These are phyloP conservation scores for Guillardia theta DNA, from an alignment of 78 protist species.

Conservation along the genomic window DNA sequence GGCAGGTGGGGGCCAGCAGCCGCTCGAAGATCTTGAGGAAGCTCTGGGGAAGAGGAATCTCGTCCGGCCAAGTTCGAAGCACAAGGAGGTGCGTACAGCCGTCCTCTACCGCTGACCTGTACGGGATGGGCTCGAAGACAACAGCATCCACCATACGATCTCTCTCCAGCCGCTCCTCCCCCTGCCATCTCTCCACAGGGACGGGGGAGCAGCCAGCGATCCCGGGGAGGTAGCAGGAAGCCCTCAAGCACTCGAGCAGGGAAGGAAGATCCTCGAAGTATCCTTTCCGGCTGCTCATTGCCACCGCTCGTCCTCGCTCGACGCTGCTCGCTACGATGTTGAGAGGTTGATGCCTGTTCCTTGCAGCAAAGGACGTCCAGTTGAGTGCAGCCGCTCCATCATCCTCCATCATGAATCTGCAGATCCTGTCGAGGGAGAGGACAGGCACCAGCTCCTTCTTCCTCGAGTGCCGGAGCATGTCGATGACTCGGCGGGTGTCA, in stretches of 20 bases:
- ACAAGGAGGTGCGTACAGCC: neutral
- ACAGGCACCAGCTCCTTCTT: neutral
- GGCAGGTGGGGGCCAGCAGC: neutral
- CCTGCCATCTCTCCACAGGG: neutral
- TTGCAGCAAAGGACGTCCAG: neutral
- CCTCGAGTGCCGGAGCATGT: neutral
- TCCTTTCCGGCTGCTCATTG: neutral
- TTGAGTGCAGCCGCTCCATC: neutral
- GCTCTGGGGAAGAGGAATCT: neutral
- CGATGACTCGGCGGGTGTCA: neutral
- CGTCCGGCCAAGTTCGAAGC: neutral
- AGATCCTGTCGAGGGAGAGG: neutral
- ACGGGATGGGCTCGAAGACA: neutral
- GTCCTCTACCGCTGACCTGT: neutral
- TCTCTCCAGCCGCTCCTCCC: neutral
- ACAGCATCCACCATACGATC: neutral
- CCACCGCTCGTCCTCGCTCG: neutral
- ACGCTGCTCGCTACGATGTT: neutral
- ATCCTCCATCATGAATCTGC: neutral
- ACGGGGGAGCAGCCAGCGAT: neutral
- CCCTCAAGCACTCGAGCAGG: neutral
- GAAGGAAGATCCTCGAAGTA: neutral
- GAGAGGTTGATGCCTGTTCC: neutral
- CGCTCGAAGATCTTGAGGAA: neutral
- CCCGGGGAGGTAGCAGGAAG: neutral